Base-by-base conservation (phyloP, 257 asterid species). In the Cinchona pubescens region DNA sequence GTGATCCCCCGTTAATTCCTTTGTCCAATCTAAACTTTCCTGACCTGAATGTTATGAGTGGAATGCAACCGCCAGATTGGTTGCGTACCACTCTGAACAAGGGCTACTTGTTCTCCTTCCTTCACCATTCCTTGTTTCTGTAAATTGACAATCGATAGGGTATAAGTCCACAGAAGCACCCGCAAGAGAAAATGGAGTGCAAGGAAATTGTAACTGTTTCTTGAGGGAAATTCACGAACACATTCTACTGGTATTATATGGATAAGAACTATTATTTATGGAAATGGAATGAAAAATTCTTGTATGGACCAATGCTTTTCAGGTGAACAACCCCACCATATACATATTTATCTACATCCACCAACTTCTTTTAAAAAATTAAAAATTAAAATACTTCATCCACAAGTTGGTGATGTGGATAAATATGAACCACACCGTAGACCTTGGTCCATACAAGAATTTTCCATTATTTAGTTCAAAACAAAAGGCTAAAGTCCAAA, bases 41-140 rank as follows among this genome's bases (percentile, higher is more conserved):
- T 85, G 81, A 94, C 93, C 87, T 92, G 99, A 81, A 92, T 94
- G 79, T 89, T 92, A 81, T 94, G 98, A 25, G 97, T 94, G 46
- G 97, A 90, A 53, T 92, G 92, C 83, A 83, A 88, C 79, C 95
- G 85, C 97, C 90, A 83, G 75, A 86, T 86, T 12, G 85, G 98
- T 70, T 94, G 97, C 63, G 79, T 85, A 59, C 99, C 99, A 48
- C 97, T 92, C 87, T 94, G 97, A 69, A 94, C 96, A 65, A 94
- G 97, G 61, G 99, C 97, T 55, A 94, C 93, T 74, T 89, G 90
- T 80, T 94, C 97, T 8, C 97, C 97, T 82, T 87, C 87, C 86
- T 88, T 92, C 84, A 94, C 95, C 97, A 90, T 87, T 79, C 96
- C 97, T 80, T 94, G 97, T 79, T 86, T 89, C 89, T 85, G 85